These are phyloP conservation scores for Leccinum arenicola DNA, from an alignment of 768 basidiomycete genomes.

Conservation along the genomic window DNA sequence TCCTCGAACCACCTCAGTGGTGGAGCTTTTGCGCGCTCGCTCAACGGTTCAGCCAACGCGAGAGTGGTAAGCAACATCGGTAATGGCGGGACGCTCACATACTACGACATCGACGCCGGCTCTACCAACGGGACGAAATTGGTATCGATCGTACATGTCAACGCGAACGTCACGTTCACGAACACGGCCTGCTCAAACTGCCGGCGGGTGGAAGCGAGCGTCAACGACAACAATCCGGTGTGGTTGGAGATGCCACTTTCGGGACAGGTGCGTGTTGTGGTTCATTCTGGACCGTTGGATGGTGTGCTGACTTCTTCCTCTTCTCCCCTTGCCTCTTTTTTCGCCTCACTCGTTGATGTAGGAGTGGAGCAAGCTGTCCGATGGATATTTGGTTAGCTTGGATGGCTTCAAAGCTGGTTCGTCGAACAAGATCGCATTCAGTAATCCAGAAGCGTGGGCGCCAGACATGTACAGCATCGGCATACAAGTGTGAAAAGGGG, in stretches of 20 bases:
- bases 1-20: constrained; percentile 5
- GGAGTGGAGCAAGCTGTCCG: constrained; percentile 7
- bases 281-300: background rate
- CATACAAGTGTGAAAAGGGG: background rate
- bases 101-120: constrained; percentile 8
- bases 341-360: background rate
- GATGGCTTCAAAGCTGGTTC: constrained; percentile 9
- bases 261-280: constrained; percentile 1
- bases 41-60: background rate
- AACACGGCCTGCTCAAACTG: constrained; percentile 8
- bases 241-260: constrained; percentile 8
- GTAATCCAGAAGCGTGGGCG: constrained; percentile 3
- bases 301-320: background rate
- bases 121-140: background rate
- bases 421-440: constrained; percentile 3
- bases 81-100: constrained; percentile 3
- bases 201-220: constrained; percentile 4
- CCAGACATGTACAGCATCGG: constrained; percentile 10
- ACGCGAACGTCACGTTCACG: constrained; percentile 6
- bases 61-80: constrained; percentile 1
- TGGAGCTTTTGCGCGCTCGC: background rate
- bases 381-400: constrained; percentile 6
- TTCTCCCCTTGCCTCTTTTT: background rate
- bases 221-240: background rate
- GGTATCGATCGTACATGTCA: constrained; percentile 3